These are phyloP conservation scores for Neolentinus lepideus DNA, from an alignment of 1,284 basidiomycete genomes.

Conservation along the genomic window DNA sequence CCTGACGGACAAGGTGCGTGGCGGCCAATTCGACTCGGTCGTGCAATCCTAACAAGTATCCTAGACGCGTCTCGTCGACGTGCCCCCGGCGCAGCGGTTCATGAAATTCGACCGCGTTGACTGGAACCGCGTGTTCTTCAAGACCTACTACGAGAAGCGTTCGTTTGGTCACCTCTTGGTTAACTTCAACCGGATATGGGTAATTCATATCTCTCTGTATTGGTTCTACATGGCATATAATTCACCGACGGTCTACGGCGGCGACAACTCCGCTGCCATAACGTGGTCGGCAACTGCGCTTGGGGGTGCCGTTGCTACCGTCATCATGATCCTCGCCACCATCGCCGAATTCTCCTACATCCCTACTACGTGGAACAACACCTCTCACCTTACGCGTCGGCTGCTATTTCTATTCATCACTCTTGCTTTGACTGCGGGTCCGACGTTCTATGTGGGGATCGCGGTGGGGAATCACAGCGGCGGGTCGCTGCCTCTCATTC, in stretches of 20 bases:
- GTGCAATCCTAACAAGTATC: slow-evolving; percentile 1
- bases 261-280: slow-evolving; percentile 59
- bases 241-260: slow-evolving; percentile 78
- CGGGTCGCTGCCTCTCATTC: slow-evolving; percentile 72
- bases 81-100: slow-evolving; percentile 85
- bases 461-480: slow-evolving; percentile 51
- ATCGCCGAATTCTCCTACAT: slow-evolving; percentile 93
- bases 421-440: slow-evolving; percentile 79
- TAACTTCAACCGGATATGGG: slow-evolving; percentile 98
- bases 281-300: slow-evolving; percentile 85
- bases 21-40: neutral
- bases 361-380: slow-evolving; percentile 96
- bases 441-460: slow-evolving; percentile 86
- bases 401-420: slow-evolving; percentile 81
- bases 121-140: slow-evolving; percentile 93
- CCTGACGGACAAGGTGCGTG: slow-evolving; percentile 75
- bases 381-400: slow-evolving; percentile 85
- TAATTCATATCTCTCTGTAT: slow-evolving; percentile 87
- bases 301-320: slow-evolving; percentile 83
- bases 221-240: slow-evolving; percentile 96
- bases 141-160: slow-evolving; percentile 94
- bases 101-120: slow-evolving; percentile 95
- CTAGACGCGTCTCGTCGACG: slow-evolving; percentile 82
- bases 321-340: slow-evolving; percentile 92
- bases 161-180: slow-evolving; percentile 91